Conservation (phyloP, 176 grass and related monocot species). For the Triticum turgidum region DNA sequence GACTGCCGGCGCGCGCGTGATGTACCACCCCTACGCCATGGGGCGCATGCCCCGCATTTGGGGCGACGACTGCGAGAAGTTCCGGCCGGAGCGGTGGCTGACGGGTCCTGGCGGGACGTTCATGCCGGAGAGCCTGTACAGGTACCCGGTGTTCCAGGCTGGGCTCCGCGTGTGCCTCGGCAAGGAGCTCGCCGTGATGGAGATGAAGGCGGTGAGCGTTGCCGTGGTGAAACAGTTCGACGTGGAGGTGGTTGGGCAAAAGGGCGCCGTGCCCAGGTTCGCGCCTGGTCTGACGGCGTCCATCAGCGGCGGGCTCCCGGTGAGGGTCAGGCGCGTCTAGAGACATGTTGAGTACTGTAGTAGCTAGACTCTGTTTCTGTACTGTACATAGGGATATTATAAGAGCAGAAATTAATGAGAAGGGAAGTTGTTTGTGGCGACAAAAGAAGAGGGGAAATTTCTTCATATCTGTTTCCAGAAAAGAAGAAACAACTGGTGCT, state of each 20-base stretch:
- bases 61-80: slow-evolving; percentile 59
- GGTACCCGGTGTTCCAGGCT: slow-evolving; percentile 79
- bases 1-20: slow-evolving; percentile 36
- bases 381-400: not conserved
- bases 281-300: slow-evolving; percentile 63
- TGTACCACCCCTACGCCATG: slow-evolving; percentile 84
- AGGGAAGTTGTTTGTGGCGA: not conserved
- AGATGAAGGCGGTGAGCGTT: slow-evolving; percentile 70
- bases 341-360: not conserved
- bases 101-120: slow-evolving; percentile 37
- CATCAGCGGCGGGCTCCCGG: slow-evolving; percentile 58
- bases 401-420: not conserved
- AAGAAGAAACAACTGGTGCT: not conserved
- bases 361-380: not conserved
- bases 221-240: slow-evolving; percentile 54
- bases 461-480: not conserved
- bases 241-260: slow-evolving; percentile 42
- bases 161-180: slow-evolving; percentile 75
- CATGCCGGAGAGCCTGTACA: slow-evolving; percentile 60
- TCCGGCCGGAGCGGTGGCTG: slow-evolving; percentile 74
- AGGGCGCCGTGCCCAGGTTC: slow-evolving; percentile 35
- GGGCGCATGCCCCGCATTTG: slow-evolving; percentile 67
- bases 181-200: slow-evolving; percentile 75
- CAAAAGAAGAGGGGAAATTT: not conserved
- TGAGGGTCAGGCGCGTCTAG: slow-evolving; percentile 41